phyloP scores from a whole-genome alignment of 495 filamentous ascomycete genomes.

The Neurospora sp. region DNA sequence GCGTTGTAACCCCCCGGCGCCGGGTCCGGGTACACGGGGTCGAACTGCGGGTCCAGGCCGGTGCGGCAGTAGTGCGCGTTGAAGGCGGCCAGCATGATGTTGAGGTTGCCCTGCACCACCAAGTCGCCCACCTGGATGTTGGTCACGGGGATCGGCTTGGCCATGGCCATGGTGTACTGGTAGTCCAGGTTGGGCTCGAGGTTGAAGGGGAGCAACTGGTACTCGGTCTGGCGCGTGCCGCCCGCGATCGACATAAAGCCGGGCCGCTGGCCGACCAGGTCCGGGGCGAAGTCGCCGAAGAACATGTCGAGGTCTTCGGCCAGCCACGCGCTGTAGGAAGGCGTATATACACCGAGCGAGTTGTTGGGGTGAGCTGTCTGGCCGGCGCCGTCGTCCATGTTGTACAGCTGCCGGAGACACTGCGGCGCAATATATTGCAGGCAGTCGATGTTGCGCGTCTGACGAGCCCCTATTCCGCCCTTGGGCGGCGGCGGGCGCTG shows the following conservation, averaged over 20 bases:
- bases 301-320: constrained; percentile 45
- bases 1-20: not conserved
- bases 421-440: constrained; percentile 50
- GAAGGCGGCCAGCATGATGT: constrained; percentile 36
- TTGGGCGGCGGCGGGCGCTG: constrained; percentile 4
- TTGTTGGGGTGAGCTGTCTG: constrained; percentile 11
- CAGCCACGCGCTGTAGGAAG: constrained; percentile 11
- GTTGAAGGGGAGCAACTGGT: constrained; percentile 16
- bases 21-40: constrained; percentile 42
- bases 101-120: constrained; percentile 39
- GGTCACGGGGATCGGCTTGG: constrained; percentile 45
- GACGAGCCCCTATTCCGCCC: not conserved
- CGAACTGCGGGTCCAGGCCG: constrained; percentile 27
- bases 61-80: constrained; percentile 46
- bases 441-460: not conserved
- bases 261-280: constrained; percentile 7
- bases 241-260: constrained; percentile 15
- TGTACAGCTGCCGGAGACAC: constrained; percentile 53
- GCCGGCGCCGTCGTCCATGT: constrained; percentile 16
- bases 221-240: constrained; percentile 9
- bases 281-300: constrained; percentile 37
- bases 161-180: constrained; percentile 22
- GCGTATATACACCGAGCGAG: constrained; percentile 16
- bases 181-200: constrained; percentile 21
- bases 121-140: constrained; percentile 48